phyloP scores from a whole-genome alignment of 2,329 filamentous ascomycete genomes.

The Aspergillus sp. region DNA sequence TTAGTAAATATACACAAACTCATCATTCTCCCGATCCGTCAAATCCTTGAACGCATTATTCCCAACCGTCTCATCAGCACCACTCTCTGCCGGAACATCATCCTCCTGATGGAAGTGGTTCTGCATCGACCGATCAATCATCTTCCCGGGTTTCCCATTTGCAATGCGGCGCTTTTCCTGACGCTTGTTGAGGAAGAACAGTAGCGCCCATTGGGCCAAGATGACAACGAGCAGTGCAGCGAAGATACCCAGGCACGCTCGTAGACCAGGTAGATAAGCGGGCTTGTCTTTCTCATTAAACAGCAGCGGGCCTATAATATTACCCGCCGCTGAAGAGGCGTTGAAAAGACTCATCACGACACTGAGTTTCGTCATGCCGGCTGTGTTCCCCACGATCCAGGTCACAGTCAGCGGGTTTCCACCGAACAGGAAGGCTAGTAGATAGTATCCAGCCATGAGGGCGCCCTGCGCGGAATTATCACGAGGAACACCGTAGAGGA shows the following conservation, averaged over 20 bases:
- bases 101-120: constrained; percentile 11
- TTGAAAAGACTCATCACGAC: constrained; percentile 65
- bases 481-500: constrained; percentile 57
- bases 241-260: constrained; percentile 48
- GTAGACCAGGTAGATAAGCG: constrained; percentile 57
- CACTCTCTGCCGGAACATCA: constrained; percentile 10
- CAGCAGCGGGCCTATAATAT: constrained; percentile 66
- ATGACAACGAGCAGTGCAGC: constrained; percentile 55
- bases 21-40: constrained; percentile 66
- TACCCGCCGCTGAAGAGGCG: constrained; percentile 61
- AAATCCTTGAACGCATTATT: constrained; percentile 59
- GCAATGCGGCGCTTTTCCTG: constrained; percentile 56
- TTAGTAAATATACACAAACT: constrained; percentile 65
- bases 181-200: constrained; percentile 54
- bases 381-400: constrained; percentile 70
- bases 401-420: constrained; percentile 65
- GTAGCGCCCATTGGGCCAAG: constrained; percentile 54
- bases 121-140: constrained; percentile 64
- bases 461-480: constrained; percentile 42
- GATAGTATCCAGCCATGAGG: constrained; percentile 62
- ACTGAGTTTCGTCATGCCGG: constrained; percentile 66
- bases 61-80: constrained; percentile 37
- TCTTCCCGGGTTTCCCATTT: constrained; percentile 61
- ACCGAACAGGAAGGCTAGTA: constrained; percentile 66
- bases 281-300: constrained; percentile 61